Evolutionary conservation across 352 stramenopile genomes (phyloP).

Genomic region (Hyphochytrium catenoides): DNA sequence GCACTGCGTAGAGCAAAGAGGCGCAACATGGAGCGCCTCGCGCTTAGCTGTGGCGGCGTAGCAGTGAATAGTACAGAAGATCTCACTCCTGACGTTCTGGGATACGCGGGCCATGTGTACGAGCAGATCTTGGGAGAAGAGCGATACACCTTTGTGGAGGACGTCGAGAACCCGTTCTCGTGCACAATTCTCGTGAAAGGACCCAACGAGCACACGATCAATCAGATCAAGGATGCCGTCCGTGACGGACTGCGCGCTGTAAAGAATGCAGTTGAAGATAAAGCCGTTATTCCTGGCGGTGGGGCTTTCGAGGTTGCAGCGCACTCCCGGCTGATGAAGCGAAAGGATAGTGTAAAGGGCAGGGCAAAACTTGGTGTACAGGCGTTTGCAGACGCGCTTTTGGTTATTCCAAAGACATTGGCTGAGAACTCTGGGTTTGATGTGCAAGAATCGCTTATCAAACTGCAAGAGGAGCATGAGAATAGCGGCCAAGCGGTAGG

Average conservation of each 20-base stretch:
- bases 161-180: slow-evolving; percentile 83
- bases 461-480: slow-evolving; percentile 81
- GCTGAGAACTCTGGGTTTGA: slow-evolving; percentile 61
- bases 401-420: slow-evolving; percentile 95
- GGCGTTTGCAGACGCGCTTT: slow-evolving; percentile 87
- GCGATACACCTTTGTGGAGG: slow-evolving; percentile 99
- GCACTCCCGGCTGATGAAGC: slow-evolving; percentile 58
- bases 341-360: slow-evolving; percentile 67
- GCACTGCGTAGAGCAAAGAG: slow-evolving; percentile 92
- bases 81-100: slow-evolving; percentile 84
- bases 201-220: slow-evolving; percentile 93
- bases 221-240: slow-evolving; percentile 97
- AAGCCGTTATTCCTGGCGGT: slow-evolving; percentile 80
- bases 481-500: slow-evolving; percentile 71
- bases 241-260: slow-evolving; percentile 91
- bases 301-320: slow-evolving; percentile 89
- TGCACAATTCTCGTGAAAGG: slow-evolving; percentile 97
- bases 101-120: slow-evolving; percentile 87
- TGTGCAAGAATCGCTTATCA: slow-evolving; percentile 86
- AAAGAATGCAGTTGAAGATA: slow-evolving; percentile 95
- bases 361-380: slow-evolving; percentile 92
- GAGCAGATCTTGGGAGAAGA: slow-evolving; percentile 96
- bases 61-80: slow-evolving; percentile 95
- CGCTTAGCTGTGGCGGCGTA: slow-evolving; percentile 90
- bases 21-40: slow-evolving; percentile 98